Evolutionary conservation across 1,284 basidiomycete genomes (phyloP).

Genomic region (Ceratobasidium theobromae): DNA sequence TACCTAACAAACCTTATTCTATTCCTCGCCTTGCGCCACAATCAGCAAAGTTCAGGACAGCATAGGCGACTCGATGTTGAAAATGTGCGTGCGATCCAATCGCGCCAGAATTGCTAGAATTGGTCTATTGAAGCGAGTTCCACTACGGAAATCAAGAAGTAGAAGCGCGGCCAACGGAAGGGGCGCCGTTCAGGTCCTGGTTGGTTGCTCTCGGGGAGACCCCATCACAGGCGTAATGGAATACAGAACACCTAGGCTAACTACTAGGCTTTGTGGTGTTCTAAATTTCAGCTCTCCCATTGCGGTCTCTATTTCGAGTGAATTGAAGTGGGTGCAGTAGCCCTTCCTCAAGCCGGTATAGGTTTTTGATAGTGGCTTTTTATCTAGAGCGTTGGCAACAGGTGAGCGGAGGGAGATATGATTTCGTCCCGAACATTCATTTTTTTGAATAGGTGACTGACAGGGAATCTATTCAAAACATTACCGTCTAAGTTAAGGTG

Average conservation of each 20-base stretch:
- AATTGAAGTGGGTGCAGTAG: not conserved
- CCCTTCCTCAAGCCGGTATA: not conserved
- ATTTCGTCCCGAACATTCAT: too few species aligned
- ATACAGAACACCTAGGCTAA: not conserved
- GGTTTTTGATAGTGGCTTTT: not conserved
- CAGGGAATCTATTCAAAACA: too few species aligned
- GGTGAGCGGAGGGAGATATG: not conserved
- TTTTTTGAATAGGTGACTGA: not conserved
- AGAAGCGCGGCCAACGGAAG: not conserved
- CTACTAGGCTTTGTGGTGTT: not conserved
- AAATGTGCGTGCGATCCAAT: not conserved
- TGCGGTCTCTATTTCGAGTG: not conserved
- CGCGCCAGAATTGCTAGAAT: not conserved
- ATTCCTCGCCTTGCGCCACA: not conserved
- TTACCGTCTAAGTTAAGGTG: not conserved
- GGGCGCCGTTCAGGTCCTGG: not conserved
- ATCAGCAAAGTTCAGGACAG: not conserved
- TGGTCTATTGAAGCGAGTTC: not conserved
- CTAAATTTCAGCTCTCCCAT: not conserved
- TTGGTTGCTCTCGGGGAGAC: not conserved
- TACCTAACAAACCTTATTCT: too few species aligned
- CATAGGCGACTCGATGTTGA: too few species aligned
- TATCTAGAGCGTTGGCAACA: not conserved
- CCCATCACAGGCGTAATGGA: not conserved
- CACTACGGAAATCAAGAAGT: not conserved